Percentiles rank a stretch among this genome's conserved stretches.
Conservation (phyloP, 2,329 filamentous ascomycete species). For the Dichotomopilus funicola region DNA sequence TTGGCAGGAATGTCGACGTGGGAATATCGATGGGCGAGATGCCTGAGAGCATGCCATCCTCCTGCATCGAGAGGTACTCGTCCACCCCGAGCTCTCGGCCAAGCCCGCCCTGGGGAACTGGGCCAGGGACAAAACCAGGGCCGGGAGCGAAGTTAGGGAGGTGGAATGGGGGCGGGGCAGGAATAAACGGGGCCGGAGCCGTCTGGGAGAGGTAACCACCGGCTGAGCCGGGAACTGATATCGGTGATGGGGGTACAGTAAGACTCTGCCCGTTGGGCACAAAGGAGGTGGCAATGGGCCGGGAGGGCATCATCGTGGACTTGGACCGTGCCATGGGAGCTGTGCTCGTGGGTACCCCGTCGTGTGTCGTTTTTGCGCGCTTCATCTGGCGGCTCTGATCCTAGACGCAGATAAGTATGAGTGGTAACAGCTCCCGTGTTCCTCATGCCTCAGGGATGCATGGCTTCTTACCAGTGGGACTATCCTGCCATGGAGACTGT, state of each 20-base stretch:
- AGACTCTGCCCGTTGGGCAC: conserved; percentile 25
- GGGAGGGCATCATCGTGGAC: conserved; percentile 33
- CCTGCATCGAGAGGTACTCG: conserved; percentile 20
- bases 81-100: conserved; percentile 20
- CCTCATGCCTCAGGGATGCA: background rate
- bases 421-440: background rate
- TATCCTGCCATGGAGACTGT: background rate
- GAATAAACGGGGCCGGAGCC: background rate
- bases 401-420: conserved; percentile 15
- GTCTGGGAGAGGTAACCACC: too few species aligned
- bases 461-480: conserved; percentile 16
- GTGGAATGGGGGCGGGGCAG: conserved; percentile 17
- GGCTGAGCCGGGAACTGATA: too few species aligned
- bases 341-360: conserved; percentile 29
- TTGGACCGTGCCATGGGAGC: conserved; percentile 40
- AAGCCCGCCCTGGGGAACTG: conserved; percentile 1
- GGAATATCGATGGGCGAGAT: conserved; percentile 21
- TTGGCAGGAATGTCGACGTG: conserved; percentile 10
- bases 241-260: too few species aligned
- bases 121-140: conserved; percentile 6
- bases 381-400: conserved; percentile 27
- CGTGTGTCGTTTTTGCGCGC: conserved; percentile 27
- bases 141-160: conserved; percentile 14
- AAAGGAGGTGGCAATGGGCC: conserved; percentile 36
- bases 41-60: background rate